phyloP scores from a whole-genome alignment of 805 yeast species.

The Ogataea salicorniae region DNA sequence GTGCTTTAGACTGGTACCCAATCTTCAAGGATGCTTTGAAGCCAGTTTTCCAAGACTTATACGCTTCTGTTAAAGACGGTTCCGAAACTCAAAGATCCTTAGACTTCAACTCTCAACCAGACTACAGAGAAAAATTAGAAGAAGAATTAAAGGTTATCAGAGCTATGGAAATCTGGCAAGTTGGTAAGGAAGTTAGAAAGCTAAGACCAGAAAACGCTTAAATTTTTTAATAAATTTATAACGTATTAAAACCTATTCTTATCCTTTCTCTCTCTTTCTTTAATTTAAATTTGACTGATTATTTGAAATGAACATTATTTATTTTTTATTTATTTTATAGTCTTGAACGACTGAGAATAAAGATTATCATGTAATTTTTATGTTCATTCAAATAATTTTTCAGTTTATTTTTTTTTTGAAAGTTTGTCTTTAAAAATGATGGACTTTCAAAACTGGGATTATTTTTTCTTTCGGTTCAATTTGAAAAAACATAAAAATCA shows the following conservation, averaged over 20 bases:
- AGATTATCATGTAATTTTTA: not conserved
- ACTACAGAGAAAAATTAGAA: slow-evolving; percentile 96
- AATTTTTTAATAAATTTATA: slow-evolving; percentile 11
- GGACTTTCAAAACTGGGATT: slow-evolving; percentile 1
- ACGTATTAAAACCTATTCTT: not conserved
- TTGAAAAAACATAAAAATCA: not conserved
- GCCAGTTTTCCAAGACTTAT: slow-evolving; percentile 96
- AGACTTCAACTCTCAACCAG: slow-evolving; percentile 96
- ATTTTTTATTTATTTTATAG: slow-evolving; percentile 4
- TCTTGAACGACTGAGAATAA: slow-evolving; percentile 14
- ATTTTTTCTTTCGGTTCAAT: not conserved
- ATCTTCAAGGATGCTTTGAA: slow-evolving; percentile 97
- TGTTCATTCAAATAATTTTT: not conserved
- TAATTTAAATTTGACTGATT: not conserved
- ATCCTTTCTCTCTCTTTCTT: not conserved
- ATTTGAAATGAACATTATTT: not conserved
- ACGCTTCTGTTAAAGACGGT: slow-evolving; percentile 93
- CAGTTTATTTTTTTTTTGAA: not conserved
- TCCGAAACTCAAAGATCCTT: slow-evolving; percentile 96
- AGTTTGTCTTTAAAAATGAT: not conserved
- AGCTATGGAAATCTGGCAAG: slow-evolving; percentile 98
- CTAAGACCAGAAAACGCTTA: slow-evolving; percentile 98
- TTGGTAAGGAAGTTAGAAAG: slow-evolving; percentile 99
- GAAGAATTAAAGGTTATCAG: slow-evolving; percentile 89
- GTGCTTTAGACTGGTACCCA: slow-evolving; percentile 99